Evolutionary conservation across 495 filamentous ascomycete genomes (phyloP), one percentile per base, ranked within the genome.

Genomic region (Aspergillus cristatus): DNA sequence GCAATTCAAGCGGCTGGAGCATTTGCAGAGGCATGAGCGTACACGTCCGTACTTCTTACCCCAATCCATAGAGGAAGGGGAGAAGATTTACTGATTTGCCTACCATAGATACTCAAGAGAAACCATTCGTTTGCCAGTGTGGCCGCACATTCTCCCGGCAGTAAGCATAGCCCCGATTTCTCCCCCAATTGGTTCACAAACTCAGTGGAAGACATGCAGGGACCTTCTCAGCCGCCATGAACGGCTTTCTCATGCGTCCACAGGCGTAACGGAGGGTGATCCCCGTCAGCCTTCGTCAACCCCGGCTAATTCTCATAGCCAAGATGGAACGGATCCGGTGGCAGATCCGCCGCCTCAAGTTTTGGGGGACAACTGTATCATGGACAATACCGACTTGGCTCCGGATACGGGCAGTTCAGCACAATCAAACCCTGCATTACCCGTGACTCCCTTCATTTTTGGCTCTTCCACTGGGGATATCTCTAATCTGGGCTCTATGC

Each of bases 21-120:
- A 43, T 26, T 28, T 43, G 20, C 18, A 33, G 22, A 18, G 41
- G 28, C 41, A 43, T 34, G 41, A 43, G 20, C 41, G 41, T 17
- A 43, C 17, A 11, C 41, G 41, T 43, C 14, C 25, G 41, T 38
- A 12, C n/a, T 16, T 18, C 18, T 17, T 7, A 24, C n/a, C n/a
- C 4, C 8, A 24, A 4, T 24, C 20, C 8, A 24, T 24, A 24
- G 12, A 11, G 28, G 28, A 6, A 30, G 4, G 13, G 4, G 8
- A 4, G 20, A 8, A 24, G 4, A 24, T 24, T 24, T 8, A 26
- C 16, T 6, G 25, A 18, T 1, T 18, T 28, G 1, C 14, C 6
- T 7, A 3, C 16, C 3, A 15, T 7, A 43, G 41, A 43, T 18
- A 43, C 41, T n/a, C 34, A 33, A 13, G 41, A 43, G 18, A 43